phyloP scores from a whole-genome alignment of 768 basidiomycete species.

The Termitomyces bulborhizus region DNA sequence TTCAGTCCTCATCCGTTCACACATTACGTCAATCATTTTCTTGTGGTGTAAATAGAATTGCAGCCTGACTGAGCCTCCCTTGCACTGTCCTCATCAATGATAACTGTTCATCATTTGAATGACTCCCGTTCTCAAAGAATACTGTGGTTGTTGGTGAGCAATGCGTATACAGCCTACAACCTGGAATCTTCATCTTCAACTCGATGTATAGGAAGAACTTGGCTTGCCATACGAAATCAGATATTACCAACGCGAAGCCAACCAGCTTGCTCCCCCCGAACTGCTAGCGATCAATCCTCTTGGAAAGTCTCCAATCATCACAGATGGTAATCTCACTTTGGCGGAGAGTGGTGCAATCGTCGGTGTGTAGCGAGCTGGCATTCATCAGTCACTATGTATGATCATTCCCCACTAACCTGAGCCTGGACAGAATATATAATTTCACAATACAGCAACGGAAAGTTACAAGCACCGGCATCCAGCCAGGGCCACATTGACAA shows the following conservation, averaged over 20 bases:
- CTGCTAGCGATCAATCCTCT: slow-evolving; percentile 28
- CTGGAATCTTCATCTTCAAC: background rate
- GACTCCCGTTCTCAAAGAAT: slow-evolving; percentile 45
- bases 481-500: slow-evolving; percentile 14
- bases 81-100: slow-evolving; percentile 6
- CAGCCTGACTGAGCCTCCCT: background rate
- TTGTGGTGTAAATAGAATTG: background rate
- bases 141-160: slow-evolving; percentile 35
- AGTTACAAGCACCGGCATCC: slow-evolving; percentile 9
- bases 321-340: slow-evolving; percentile 30
- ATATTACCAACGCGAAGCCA: slow-evolving; percentile 21
- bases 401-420: background rate
- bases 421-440: slow-evolving; percentile 15
- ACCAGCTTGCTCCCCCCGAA: slow-evolving; percentile 26
- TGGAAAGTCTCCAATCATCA: slow-evolving; percentile 37
- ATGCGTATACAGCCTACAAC: background rate
- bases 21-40: background rate
- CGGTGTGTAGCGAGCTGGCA: slow-evolving; percentile 7
- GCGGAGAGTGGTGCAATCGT: slow-evolving; percentile 24
- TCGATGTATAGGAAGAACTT: slow-evolving; percentile 31
- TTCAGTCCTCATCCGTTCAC: background rate
- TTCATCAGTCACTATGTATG: background rate
- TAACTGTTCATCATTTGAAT: slow-evolving; percentile 37
- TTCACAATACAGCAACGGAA: slow-evolving; percentile 15
- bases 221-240: slow-evolving; percentile 33